A percentile compares a stretch with the other conserved stretches of the same genome.
phyloP scores from a whole-genome alignment of 208 protist species.

The Strigomonas culicis region DNA sequence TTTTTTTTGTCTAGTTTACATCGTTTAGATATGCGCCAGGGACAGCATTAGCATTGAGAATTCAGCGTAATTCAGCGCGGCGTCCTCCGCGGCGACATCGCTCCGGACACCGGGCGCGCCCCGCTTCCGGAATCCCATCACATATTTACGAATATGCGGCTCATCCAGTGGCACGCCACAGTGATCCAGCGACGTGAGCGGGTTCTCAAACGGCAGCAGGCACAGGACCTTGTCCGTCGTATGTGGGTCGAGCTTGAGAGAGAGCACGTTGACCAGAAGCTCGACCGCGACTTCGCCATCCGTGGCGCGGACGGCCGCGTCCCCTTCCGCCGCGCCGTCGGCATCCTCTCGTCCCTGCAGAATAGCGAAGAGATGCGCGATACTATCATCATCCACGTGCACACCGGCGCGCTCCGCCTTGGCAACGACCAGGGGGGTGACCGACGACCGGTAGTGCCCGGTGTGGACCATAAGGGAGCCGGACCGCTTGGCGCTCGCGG shows the following conservation, averaged over 20 bases:
- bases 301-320: neutral
- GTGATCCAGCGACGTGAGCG: slow-evolving; percentile 62
- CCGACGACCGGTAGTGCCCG: no score
- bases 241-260: slow-evolving; percentile 33
- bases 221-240: slow-evolving; percentile 19
- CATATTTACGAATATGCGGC: slow-evolving; percentile 40
- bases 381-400: slow-evolving; percentile 10
- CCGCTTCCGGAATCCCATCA: slow-evolving; percentile 45
- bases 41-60: slow-evolving; percentile 88
- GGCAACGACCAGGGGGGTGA: no score
- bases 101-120: neutral
- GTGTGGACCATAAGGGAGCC: no score
- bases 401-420: slow-evolving; percentile 10
- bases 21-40: slow-evolving; percentile 49
- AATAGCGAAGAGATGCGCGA: slow-evolving; percentile 47
- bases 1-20: slow-evolving; percentile 3
- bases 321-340: slow-evolving; percentile 9
- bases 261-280: slow-evolving; percentile 35
- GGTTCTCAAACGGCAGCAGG: slow-evolving; percentile 49
- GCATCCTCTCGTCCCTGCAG: no score
- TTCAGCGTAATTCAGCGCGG: slow-evolving; percentile 72
- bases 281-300: slow-evolving; percentile 14
- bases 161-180: slow-evolving; percentile 71
- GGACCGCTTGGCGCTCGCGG: no score
- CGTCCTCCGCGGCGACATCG: neutral